Base-by-base conservation (phyloP, 2,329 filamentous ascomycete genomes). In the Aspergillus japonicus region DNA sequence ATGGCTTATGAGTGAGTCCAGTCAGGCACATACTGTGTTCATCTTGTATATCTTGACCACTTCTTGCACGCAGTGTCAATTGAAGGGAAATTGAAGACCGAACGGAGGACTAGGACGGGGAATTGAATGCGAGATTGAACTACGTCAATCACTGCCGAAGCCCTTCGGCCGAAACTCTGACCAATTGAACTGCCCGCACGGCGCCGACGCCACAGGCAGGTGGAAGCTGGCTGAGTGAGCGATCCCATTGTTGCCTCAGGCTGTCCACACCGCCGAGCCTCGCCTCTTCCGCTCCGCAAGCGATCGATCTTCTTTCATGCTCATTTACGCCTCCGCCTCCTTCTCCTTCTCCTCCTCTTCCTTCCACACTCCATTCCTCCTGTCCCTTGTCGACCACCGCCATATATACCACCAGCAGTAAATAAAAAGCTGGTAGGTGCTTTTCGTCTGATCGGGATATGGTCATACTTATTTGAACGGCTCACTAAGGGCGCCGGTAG, bases 21-120 rank as follows among this genome's bases (percentile, higher is more conserved):
- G 6, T 26, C 14, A 3, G 50, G 6, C 16, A 69, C 81, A 66
- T 75, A 83, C 82, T 54, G 82, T 84, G 71, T 84, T 84, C 82
- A 84, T 84, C 59, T 33, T 74, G 64, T 19, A 24, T 39, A 58
- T 35, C 56, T 21, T 47, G 23, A 26, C 24, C 12, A 23, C 35
- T 52, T 51, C 14, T 35, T 35, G 33, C n/a, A 31, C 31, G 47
- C n/a, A 47, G 50, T 47, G 42, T 24, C 11, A 57, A 58, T 4
- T 49, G 49, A 58, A 24, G 52, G 53, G 51, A 47, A 58, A 58
- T 50, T 47, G 60, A 56, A 62, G 56, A 44, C 7, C 26, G 26
- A 2, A 29, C 2, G 49, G 51, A 16, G 42, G 26, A 8, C 26
- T 29, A 31, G 11, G 35, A 54, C 33, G 26, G 12, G 48, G 35